Evolutionary conservation across 352 stramenopile genomes (phyloP).

Genomic region (Thraustochytrium striatum): DNA sequence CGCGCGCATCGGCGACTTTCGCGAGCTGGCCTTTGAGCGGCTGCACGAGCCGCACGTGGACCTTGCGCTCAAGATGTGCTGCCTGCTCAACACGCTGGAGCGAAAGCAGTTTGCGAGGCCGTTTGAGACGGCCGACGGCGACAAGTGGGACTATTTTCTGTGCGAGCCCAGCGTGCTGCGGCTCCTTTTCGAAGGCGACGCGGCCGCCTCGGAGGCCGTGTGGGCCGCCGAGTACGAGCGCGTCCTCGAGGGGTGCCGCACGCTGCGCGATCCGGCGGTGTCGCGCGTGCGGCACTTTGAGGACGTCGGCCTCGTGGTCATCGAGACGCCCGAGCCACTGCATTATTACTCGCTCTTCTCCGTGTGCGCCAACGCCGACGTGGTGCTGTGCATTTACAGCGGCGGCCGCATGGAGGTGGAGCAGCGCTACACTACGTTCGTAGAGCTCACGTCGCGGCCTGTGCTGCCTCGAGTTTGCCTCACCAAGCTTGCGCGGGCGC

Average conservation of each 20-base stretch:
- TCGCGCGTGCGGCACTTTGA: neutral
- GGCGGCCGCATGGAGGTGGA: constrained; percentile 44
- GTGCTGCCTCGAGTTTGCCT: constrained; percentile 12
- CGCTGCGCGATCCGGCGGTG: neutral
- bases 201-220: neutral
- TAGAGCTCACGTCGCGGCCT: constrained; percentile 31
- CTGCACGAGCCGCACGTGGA: neutral
- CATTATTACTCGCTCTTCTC: constrained; percentile 47
- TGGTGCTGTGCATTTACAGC: constrained; percentile 28
- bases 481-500: constrained; percentile 9
- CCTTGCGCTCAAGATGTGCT: constrained; percentile 6
- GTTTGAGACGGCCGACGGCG: constrained; percentile 9
- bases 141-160: constrained; percentile 34
- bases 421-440: constrained; percentile 30
- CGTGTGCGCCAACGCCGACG: neutral
- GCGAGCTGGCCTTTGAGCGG: constrained; percentile 1
- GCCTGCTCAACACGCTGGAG: constrained; percentile 42
- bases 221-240: constrained; percentile 25
- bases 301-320: constrained; percentile 20
- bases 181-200: neutral
- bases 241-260: neutral
- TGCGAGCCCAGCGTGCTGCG: neutral
- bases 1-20: constrained; percentile 26
- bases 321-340: constrained; percentile 34
- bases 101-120: constrained; percentile 18